Conservation (phyloP, 78 protist species). For the Speleostelium caveatum region DNA sequence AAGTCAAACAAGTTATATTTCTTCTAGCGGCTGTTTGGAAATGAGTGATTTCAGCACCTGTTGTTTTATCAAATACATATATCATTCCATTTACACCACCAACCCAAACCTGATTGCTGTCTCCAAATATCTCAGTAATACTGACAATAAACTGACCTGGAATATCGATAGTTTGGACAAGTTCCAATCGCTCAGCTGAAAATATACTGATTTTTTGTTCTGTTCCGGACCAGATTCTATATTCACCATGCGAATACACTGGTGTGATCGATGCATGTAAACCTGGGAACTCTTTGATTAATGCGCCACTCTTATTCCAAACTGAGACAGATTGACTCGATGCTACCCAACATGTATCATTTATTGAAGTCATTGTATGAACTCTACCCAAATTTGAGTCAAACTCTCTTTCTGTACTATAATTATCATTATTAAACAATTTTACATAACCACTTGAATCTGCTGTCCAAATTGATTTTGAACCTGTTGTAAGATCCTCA, state of each 20-base stretch:
- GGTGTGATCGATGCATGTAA: constrained; percentile 46
- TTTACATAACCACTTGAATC: constrained; percentile 32
- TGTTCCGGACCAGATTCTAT: constrained; percentile 64
- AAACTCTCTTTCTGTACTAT: constrained; percentile 27
- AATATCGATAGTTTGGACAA: constrained; percentile 49
- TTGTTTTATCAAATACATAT: constrained; percentile 44
- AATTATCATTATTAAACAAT: constrained; percentile 14
- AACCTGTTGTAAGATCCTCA: not conserved
- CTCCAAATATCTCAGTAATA: constrained; percentile 54
- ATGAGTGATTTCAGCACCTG: constrained; percentile 27
- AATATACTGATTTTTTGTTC: constrained; percentile 58
- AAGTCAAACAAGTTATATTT: constrained; percentile 54
- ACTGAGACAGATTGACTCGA: constrained; percentile 26
- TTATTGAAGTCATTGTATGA: constrained; percentile 31
- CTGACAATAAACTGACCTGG: constrained; percentile 60
- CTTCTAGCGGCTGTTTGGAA: constrained; percentile 45
- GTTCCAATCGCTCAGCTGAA: constrained; percentile 15
- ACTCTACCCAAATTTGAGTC: constrained; percentile 48
- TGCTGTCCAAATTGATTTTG: constrained; percentile 52
- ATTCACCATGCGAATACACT: constrained; percentile 63
- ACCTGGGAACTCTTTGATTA: constrained; percentile 53
- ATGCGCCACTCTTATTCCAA: constrained; percentile 21
- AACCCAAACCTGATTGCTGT: constrained; percentile 63
- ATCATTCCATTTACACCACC: constrained; percentile 41
- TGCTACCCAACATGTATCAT: constrained; percentile 59